Evolutionary conservation across 805 yeast genomes (phyloP), one percentile per base, ranked within the genome.

Genomic region (Zygotorulaspora chibaensis): DNA sequence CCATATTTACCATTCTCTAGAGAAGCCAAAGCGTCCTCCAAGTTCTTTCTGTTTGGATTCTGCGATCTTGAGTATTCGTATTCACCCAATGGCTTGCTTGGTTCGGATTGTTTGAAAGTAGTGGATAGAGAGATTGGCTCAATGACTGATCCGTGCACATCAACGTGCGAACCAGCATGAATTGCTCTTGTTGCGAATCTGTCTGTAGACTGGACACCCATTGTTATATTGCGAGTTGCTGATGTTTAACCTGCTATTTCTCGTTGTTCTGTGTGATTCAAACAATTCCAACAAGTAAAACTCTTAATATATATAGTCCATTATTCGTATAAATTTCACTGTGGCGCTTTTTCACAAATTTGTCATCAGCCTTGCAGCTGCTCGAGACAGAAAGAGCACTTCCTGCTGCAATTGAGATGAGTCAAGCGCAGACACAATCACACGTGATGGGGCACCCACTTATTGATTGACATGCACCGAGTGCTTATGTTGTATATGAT

Each of bases 41-140:
- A 81, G 63, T 80, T 81, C 65, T 80, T 81, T 71, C 96, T 81
- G 77, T 87, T 87, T 51, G 96, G 96, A 69, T 87, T 87, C 52
- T 83, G 80, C 25, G 91, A 83, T 66, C 96, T 76, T 15, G 95
- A 84, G 71, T 87, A 87, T 65, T 87, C 95, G 69, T 80, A 87
- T 37, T 67, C 74, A 40, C 95, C 95, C 38, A 87, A 62, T 47
- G 95, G 95, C 56, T 76, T 69, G 41, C 87, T 79, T 45, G 95
- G 95, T 51, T 81, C 79, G 42, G 76, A 66, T 68, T 87, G 96
- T 42, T 87, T 90, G 71, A 83, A 87, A 33, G 96, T 87, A 51
- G 95, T 87, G 40, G 90, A 82, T 52, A 87, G 73, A 33, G 93
- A 84, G 55, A 87, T 83, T 49, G 96, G 84, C 50, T 84, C 84